These are phyloP conservation scores for Pseudophaeomoniella oleicola DNA, from an alignment of 2,329 filamentous ascomycete species.

Conservation along the genomic window DNA sequence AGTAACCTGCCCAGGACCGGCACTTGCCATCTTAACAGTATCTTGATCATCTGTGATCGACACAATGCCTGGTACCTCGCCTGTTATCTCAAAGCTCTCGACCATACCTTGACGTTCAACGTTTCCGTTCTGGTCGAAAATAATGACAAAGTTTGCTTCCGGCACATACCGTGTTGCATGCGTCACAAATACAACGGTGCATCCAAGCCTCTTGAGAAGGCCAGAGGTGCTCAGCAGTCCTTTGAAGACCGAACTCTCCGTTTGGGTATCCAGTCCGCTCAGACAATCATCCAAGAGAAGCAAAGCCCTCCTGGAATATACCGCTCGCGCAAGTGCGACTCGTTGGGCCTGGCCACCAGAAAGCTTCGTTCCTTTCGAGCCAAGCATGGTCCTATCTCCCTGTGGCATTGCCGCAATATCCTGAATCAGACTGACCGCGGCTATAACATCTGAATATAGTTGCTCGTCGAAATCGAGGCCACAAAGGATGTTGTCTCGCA, in stretches of 20 bases:
- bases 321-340: slow-evolving; percentile 34
- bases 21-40: no score
- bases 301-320: slow-evolving; percentile 33
- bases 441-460: slow-evolving; percentile 15
- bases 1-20: no score
- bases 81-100: slow-evolving; percentile 27
- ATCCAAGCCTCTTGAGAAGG: slow-evolving; percentile 24
- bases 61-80: slow-evolving; percentile 22
- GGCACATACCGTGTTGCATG: slow-evolving; percentile 16
- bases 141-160: slow-evolving; percentile 24
- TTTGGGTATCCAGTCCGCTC: slow-evolving; percentile 35
- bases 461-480: slow-evolving; percentile 6
- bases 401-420: slow-evolving; percentile 11
- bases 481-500: slow-evolving; percentile 13
- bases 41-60: slow-evolving; percentile 28
- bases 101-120: slow-evolving; percentile 13
- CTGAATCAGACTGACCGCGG: slow-evolving; percentile 11
- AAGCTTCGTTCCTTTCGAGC: slow-evolving; percentile 12
- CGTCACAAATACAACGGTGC: slow-evolving; percentile 25
- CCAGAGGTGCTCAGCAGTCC: slow-evolving; percentile 30
- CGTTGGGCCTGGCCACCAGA: slow-evolving; percentile 16
- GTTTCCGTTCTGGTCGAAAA: not conserved
- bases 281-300: slow-evolving; percentile 37
- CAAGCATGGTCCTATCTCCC: slow-evolving; percentile 12
- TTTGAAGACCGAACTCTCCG: slow-evolving; percentile 33